Percentiles rank a stretch among this genome's conserved stretches.
These are phyloP conservation scores for Irpex lacteus DNA, from an alignment of 1,284 basidiomycete genomes.

Conservation along the genomic window DNA sequence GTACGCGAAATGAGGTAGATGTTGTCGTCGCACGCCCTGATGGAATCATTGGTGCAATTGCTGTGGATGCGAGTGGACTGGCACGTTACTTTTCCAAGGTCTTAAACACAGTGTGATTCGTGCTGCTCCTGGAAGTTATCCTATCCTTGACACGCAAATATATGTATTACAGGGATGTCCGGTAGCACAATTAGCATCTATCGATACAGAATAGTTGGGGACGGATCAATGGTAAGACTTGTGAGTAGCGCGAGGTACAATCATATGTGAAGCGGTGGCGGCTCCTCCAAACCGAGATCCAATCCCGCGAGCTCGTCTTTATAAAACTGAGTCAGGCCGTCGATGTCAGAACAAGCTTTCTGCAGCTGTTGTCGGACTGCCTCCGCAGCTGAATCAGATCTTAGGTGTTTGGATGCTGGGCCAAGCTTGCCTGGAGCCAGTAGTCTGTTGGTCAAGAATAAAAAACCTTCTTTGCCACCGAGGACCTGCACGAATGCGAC, in stretches of 20 bases:
- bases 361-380: conserved; percentile 59
- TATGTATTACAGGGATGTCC: too few relatives aligned
- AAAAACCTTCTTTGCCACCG: conserved; percentile 75
- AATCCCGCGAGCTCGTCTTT: conserved; percentile 63
- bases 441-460: conserved; percentile 86
- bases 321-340: conserved; percentile 62
- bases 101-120: too few relatives aligned
- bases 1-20: too few relatives aligned
- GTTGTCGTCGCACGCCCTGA: too few relatives aligned
- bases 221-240: neutral
- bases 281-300: conserved; percentile 49
- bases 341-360: conserved; percentile 64
- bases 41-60: too few relatives aligned
- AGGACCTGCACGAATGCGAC: conserved; percentile 85
- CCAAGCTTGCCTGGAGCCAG: conserved; percentile 67
- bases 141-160: too few relatives aligned
- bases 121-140: too few relatives aligned
- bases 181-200: too few relatives aligned
- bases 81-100: too few relatives aligned
- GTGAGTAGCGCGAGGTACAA: neutral
- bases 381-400: conserved; percentile 51
- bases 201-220: neutral
- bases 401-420: conserved; percentile 44
- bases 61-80: too few relatives aligned
- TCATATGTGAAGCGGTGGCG: conserved; percentile 48